phyloP scores from a whole-genome alignment of 805 yeast genomes.

The Zygoascus flipseniorum region DNA sequence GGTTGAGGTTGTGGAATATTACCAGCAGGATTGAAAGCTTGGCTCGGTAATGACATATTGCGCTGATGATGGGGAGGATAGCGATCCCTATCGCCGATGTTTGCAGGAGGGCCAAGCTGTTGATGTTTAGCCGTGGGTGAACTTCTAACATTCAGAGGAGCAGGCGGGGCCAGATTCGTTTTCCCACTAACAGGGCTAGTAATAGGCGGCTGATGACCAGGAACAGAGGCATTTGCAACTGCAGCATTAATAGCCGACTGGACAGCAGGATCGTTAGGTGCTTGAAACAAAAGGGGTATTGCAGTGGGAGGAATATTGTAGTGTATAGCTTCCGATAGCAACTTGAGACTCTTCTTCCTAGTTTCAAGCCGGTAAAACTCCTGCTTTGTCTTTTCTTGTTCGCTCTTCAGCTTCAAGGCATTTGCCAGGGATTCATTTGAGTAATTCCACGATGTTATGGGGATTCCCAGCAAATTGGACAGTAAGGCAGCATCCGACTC shows the following conservation, averaged over 20 bases:
- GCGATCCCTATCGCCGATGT: not conserved
- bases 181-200: not conserved
- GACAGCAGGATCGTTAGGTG: slow-evolving; percentile 9
- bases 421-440: slow-evolving; percentile 49
- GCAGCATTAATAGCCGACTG: slow-evolving; percentile 6
- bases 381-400: slow-evolving; percentile 78
- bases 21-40: slow-evolving; percentile 4
- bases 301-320: slow-evolving; percentile 57
- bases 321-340: slow-evolving; percentile 50
- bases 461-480: slow-evolving; percentile 41
- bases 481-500: not conserved
- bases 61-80: slow-evolving; percentile 15
- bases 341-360: slow-evolving; percentile 48
- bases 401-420: slow-evolving; percentile 51
- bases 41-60: slow-evolving; percentile 20
- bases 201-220: slow-evolving; percentile 11
- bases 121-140: not conserved
- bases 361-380: slow-evolving; percentile 63
- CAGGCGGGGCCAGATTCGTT: not conserved
- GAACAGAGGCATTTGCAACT: slow-evolving; percentile 3
- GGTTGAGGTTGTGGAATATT: slow-evolving; percentile 3
- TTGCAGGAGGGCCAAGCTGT: not conserved
- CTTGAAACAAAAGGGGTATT: slow-evolving; percentile 49
- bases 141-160: not conserved
- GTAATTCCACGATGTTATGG: slow-evolving; percentile 44